Base-by-base conservation (phyloP, 345 rosid species). In the Ricinus communis region DNA sequence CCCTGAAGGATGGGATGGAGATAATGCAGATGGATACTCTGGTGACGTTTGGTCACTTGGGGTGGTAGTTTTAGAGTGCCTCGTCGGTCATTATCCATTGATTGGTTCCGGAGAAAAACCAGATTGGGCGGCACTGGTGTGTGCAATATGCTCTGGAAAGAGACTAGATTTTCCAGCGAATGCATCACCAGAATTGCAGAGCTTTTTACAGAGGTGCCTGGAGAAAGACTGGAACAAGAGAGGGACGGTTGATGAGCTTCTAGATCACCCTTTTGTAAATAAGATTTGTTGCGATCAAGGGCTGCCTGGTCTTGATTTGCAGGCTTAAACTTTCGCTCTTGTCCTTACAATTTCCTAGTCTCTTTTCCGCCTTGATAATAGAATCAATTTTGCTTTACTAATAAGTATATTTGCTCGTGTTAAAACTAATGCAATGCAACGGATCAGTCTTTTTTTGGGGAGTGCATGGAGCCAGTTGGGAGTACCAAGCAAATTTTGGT, bases 21-120 rank as follows among this genome's bases (percentile, higher is more conserved):
- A 63, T 24, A 58, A 51, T 16, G 63, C 74, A 0, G 71, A 78
- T 53, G 96, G 91, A 16, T 88, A 77, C n/a, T 77, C 83, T 0
- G 90, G 87, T 1, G 94, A 87, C 60, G 81, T 91, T 4, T 86
- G 92, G 97, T 81, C 89, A 5, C 78, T 87, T 3, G 92, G 94
- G 33, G 82, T 87, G 62, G 87, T 86, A 70, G 80, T 82, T 12
- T 79, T 91, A 62, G 88, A 87, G 75, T 86, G 89, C 76, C 75
- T 81, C 0, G 79, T 86, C 21, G 92, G 94, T 18, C 87, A 76
- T 69, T 83, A 86, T 73, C 92, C 91, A 3, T 73, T 88, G 85
- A 85, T 80, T 9, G 76, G 82, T 19, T 15, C 50, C 14, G 87
- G 85, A 31, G 87, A 87, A 70, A 87, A 67, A 69, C 88, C 87